phyloP scores from a whole-genome alignment of 805 yeast species.

The Zygoascus ofunaensis region DNA sequence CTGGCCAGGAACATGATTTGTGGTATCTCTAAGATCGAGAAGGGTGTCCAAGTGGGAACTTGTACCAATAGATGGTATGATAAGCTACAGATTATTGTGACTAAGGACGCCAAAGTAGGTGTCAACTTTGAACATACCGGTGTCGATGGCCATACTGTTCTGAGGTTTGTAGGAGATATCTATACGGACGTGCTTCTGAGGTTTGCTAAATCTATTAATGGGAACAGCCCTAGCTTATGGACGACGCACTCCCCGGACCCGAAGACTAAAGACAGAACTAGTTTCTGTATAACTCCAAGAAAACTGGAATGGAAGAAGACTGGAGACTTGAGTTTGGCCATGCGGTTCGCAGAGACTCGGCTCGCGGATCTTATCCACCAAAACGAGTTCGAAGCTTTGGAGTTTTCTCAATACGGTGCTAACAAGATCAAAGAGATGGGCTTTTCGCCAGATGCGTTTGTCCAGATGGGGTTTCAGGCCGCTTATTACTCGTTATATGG shows the following conservation, averaged over 20 bases:
- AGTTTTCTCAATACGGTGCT: slow-evolving; percentile 59
- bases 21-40: slow-evolving; percentile 67
- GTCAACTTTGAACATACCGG: slow-evolving; percentile 87
- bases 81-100: slow-evolving; percentile 77
- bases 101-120: slow-evolving; percentile 86
- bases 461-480: slow-evolving; percentile 89
- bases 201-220: slow-evolving; percentile 76
- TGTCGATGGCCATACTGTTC: slow-evolving; percentile 90
- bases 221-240: slow-evolving; percentile 68
- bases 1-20: slow-evolving; percentile 79
- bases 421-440: slow-evolving; percentile 74
- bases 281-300: slow-evolving; percentile 59
- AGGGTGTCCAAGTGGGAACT: slow-evolving; percentile 87
- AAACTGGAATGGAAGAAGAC: slow-evolving; percentile 85
- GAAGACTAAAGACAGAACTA: slow-evolving; percentile 36
- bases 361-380: slow-evolving; percentile 80
- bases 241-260: slow-evolving; percentile 42
- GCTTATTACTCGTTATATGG: slow-evolving; percentile 89
- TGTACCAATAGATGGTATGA: slow-evolving; percentile 95
- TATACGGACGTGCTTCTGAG: slow-evolving; percentile 84
- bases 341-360: slow-evolving; percentile 86
- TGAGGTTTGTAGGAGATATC: slow-evolving; percentile 79
- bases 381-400: slow-evolving; percentile 75
- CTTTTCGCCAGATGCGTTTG: slow-evolving; percentile 88
- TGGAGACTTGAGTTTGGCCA: slow-evolving; percentile 63